Evolutionary conservation across 176 grass and related monocot species (phyloP), one percentile per base, ranked within the genome.

Genomic region (Carex kokanica): DNA sequence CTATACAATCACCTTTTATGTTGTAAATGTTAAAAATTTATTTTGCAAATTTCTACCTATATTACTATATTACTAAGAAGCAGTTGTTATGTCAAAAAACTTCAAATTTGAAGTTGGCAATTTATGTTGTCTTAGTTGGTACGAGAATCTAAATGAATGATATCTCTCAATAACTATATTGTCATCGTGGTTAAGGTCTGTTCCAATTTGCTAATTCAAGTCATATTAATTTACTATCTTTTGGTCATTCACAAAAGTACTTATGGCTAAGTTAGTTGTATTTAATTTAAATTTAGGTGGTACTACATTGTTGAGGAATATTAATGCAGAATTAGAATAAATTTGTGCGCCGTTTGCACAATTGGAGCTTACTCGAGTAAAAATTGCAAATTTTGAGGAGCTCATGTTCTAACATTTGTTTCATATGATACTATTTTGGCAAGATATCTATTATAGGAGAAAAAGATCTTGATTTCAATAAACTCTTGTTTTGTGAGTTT

Each of bases 401-500:
- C 9, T 21, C 43, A 53, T 31, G 47, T 55, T 53, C 61, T 86
- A 24, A 64, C 1, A 52, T 55, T 86, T 78, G 32, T 86, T 31
- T 67, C 32, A 59, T 8, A 52, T 66, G n/a, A 60, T 71, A 43
- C 47, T 74, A 61, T 74, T 83, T 78, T 78, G 7, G 49, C 74
- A 99, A 93, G 91, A 86, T 99, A 60, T 93, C 96, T 81, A 89
- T 92, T 74, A 92, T 99, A 69, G 96, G 96, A 83, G 96, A 93
- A 85, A 99, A 88, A 83, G 86, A 93, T 80, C 87, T 99, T 75
- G 91, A 99, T 88, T 93, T 99, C 84, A 91, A 95, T 99, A 87
- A 81, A 60, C 88, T 99, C 53, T 99, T 92, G 29, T 31, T 31
- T 31, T 31, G 29, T 31, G 52, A 18, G 53, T 10, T 79, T 85